These are phyloP conservation scores for Pseudohalonectria lignicola DNA, from an alignment of 2,329 filamentous ascomycete genomes.

Conservation along the genomic window DNA sequence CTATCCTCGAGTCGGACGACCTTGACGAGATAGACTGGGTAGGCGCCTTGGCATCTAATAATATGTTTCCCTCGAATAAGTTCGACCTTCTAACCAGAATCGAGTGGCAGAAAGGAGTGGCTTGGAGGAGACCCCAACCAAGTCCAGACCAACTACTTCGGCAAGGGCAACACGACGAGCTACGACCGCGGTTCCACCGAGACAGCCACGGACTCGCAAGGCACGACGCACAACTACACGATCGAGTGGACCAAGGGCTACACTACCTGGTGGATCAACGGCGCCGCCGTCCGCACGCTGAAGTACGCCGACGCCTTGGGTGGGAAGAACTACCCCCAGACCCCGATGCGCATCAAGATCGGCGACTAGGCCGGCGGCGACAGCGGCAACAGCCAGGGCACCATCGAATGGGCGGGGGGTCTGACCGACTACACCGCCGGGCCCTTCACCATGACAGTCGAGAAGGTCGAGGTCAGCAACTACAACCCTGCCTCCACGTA, in stretches of 20 bases:
- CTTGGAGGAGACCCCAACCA: conserved; percentile 53
- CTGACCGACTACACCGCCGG: conserved; percentile 40
- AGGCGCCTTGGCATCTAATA: background rate
- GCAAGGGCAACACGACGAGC: conserved; percentile 56
- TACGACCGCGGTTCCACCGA: conserved; percentile 56
- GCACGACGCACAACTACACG: conserved; percentile 61
- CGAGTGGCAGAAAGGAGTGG: conserved; percentile 51
- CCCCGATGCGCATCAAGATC: conserved; percentile 59
- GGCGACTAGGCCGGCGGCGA: conserved; percentile 58
- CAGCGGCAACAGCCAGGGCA: conserved; percentile 35
- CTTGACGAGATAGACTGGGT: conserved; percentile 78
- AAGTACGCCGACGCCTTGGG: conserved; percentile 48
- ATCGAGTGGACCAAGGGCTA: conserved; percentile 57
- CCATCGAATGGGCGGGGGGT: conserved; percentile 47
- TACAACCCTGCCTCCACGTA: conserved; percentile 11
- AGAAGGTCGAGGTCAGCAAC: conserved; percentile 33
- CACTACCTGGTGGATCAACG: conserved; percentile 62
- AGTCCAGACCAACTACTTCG: conserved; percentile 68
- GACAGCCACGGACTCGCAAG: conserved; percentile 40
- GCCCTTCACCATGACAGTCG: conserved; percentile 54
- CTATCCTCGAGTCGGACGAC: conserved; percentile 75
- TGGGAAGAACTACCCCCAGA: conserved; percentile 60
- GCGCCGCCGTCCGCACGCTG: conserved; percentile 52
- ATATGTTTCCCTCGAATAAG: too few species aligned
- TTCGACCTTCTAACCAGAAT: too few species aligned